Evolutionary conservation across 1,284 basidiomycete species (phyloP), one percentile per base, ranked within the genome.

Genomic region (Cerrena zonata): DNA sequence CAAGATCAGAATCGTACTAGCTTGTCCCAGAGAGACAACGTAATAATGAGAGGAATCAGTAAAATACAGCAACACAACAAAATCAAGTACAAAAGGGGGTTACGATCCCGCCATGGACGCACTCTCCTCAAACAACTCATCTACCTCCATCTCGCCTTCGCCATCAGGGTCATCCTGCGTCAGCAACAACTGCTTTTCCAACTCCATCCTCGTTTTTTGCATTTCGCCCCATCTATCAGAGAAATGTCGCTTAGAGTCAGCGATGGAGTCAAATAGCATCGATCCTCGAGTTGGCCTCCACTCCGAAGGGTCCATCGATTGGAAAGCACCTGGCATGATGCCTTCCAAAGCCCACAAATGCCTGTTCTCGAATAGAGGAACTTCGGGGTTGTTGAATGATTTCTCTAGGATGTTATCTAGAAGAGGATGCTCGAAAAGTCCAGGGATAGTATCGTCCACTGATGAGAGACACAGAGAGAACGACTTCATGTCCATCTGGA

Each of bases 361-460:
- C 47, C 71, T 71, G 13, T 67, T 65, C 27, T 71, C 67, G 13
- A 77, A 53, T n/a, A 69, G 70, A 12, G 66, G 71, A 0, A 68
- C 51, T 53, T 69, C 53, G 46, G 60, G 46, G 37, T 56, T 55
- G 37, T 76, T 53, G 7, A 50, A 21, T 2, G 75, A 75, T n/a
- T 66, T 60, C 24, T 69, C 61, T 4, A 84, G 58, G 25, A 58
- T 58, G 2, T 65, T 60, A 11, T 66, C 64, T 37, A 88, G 65
- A 23, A 80, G 68, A 0, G 84, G 82, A 58, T 89, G 86, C 11
- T 68, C 60, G 25, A 86, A 71, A 19, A 90, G 69, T 5, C 73
- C 67, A 4, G 87, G n/a, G 83, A 62, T 90, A 90, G 64, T 90
- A 90, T 48, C 87, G 74, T 26, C 87, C 87, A 37, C 78, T 78